Conservation (phyloP, 148 eudicot genomes). For the Drosera capensis region DNA sequence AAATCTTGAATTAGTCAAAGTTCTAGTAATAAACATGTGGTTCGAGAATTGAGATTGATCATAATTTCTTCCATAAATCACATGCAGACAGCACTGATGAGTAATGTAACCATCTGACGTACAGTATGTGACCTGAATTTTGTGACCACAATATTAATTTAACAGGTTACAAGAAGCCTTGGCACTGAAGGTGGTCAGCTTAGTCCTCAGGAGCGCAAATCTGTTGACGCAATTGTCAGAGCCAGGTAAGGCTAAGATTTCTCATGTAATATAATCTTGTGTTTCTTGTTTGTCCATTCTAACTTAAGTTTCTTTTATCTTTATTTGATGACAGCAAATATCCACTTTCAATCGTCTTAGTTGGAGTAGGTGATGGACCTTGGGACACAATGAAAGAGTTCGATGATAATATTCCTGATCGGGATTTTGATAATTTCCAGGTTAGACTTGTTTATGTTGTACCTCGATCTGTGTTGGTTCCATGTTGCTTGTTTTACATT, state of each 20-base stretch:
- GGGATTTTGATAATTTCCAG: conserved; percentile 95
- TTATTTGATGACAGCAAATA: conserved; percentile 45
- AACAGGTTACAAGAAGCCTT: conserved; percentile 91
- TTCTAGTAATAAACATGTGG: too few relatives aligned
- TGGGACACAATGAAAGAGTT: conserved; percentile 99
- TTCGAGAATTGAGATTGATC: too few relatives aligned
- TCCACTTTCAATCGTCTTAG: conserved; percentile 84
- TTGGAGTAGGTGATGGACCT: conserved; percentile 99
- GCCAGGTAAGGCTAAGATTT: conserved; percentile 39
- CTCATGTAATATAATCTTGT: not conserved
- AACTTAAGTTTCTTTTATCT: conserved; percentile 3
- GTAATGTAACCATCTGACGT: too few relatives aligned
- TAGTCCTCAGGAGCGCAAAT: conserved; percentile 82
- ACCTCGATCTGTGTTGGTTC: too few relatives aligned
- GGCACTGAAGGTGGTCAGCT: conserved; percentile 62
- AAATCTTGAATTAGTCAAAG: too few relatives aligned
- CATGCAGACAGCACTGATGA: too few relatives aligned
- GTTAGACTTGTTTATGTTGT: conserved; percentile 12
- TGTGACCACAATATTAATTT: not conserved
- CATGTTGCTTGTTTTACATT: too few relatives aligned
- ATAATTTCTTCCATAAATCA: too few relatives aligned
- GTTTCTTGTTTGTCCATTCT: conserved; percentile 1
- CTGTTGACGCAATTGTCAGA: conserved; percentile 75
- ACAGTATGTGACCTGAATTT: too few relatives aligned
- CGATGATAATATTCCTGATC: conserved; percentile 86